Evolutionary conservation across 768 basidiomycete genomes (phyloP), one percentile per base, ranked within the genome.

Genomic region (Pleurotus citrinopileatus): DNA sequence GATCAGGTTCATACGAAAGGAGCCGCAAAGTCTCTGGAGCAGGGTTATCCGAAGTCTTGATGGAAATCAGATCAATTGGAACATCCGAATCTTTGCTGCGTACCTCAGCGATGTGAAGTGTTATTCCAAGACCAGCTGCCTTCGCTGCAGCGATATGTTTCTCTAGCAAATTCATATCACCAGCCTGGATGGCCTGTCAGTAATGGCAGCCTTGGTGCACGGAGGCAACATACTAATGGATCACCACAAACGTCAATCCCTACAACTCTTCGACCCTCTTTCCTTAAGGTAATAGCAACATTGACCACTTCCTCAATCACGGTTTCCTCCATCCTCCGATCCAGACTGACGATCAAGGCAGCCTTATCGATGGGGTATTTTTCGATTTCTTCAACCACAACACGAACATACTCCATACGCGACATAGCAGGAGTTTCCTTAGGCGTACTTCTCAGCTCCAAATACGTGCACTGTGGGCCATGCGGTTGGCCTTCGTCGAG

Each of bases 401-500:
- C 73, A 34, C 75, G 71, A 20, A 94, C 68, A 64, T 94, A 94
- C 38, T 72, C 65, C 54, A 74, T 67, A 7, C 83, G 73, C 5
- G 72, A 75, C 86, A 92, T 89, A 3, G 73, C 59, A 0, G 65
- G 53, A 0, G 83, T 88, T 63, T 63, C 70, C 40, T 84, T 77
- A 0, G 91, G 92, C 0, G 88, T 92, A 8, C 84, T 84, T n/a
- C 92, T 82, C n/a, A 94, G 77, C 63, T 94, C 92, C 28, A 94
- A 73, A 62, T 91, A 91, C 3, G 68, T 68, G 55, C 86, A 91
- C 52, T 89, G 80, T 0, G 84, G 74, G 2, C 42, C 42, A 32
- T 32, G 15, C 20, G n/a, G 25, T 0, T 58, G 34, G 7, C 65
- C 57, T 20, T 74, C 69, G 32, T 73, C 73, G 45, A 94, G 73